These are phyloP conservation scores for Hypoxylon sp. DNA, from an alignment of 2,329 filamentous ascomycete genomes.

Conservation along the genomic window DNA sequence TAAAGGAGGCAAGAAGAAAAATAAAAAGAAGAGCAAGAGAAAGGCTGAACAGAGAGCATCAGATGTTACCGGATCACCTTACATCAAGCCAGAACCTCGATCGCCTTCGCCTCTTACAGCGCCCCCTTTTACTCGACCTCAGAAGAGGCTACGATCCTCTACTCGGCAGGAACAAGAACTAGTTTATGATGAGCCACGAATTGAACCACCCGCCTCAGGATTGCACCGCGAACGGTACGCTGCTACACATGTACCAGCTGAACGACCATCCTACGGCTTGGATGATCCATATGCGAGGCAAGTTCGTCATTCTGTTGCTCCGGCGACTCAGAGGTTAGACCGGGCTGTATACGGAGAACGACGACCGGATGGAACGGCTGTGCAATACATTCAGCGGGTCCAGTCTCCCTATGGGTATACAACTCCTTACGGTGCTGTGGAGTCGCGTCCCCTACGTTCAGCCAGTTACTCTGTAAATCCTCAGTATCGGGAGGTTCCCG, in stretches of 20 bases:
- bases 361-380: conserved; percentile 51
- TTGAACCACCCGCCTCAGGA: conserved; percentile 59
- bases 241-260: conserved; percentile 42
- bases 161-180: conserved; percentile 60
- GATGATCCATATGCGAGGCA: conserved; percentile 52
- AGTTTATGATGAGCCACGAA: conserved; percentile 63
- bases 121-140: conserved; percentile 67
- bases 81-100: conserved; percentile 76
- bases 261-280: conserved; percentile 51
- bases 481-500: conserved; percentile 59
- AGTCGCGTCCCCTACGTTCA: conserved; percentile 58
- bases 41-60: conserved; percentile 66
- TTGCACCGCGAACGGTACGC: conserved; percentile 55
- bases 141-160: conserved; percentile 69
- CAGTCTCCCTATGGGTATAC: conserved; percentile 58
- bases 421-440: conserved; percentile 57
- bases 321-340: conserved; percentile 49
- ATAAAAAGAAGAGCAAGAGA: conserved; percentile 69
- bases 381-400: conserved; percentile 58
- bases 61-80: conserved; percentile 65
- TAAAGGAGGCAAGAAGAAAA: conserved; percentile 65
- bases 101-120: conserved; percentile 73
- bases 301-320: conserved; percentile 52
- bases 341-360: conserved; percentile 53
- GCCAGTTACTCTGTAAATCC: conserved; percentile 62